phyloP scores from a whole-genome alignment of 345 rosid species.

The Conringia planisiliqua region DNA sequence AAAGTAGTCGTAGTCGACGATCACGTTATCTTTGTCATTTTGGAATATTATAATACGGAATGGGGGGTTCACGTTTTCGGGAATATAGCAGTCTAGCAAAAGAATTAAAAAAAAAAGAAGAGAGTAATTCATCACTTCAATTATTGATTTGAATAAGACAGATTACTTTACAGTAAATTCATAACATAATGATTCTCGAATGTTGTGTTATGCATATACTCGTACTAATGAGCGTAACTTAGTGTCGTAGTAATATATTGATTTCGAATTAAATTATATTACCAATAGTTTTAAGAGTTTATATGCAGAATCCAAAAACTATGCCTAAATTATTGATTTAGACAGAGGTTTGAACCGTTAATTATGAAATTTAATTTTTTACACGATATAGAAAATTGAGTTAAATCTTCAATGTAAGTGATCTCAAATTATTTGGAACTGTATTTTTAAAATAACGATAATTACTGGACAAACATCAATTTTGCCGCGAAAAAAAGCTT shows the following conservation, averaged over 20 bases:
- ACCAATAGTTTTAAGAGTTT: no score
- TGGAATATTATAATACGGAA: not conserved
- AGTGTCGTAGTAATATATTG: not conserved
- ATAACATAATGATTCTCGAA: not conserved
- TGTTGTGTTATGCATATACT: not conserved
- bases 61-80: constrained; percentile 6
- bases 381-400: no score
- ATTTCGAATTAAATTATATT: no score
- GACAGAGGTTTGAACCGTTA: no score
- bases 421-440: no score
- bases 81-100: not conserved
- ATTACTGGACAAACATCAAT: no score
- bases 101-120: not conserved
- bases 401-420: no score
- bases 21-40: constrained; percentile 5
- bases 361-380: no score
- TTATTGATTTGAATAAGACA: not conserved
- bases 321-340: no score
- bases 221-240: not conserved
- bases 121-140: not conserved
- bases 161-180: not conserved
- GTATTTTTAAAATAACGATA: no score
- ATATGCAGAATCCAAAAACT: no score
- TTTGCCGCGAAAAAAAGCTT: no score
- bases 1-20: not conserved